Evolutionary conservation across 495 filamentous ascomycete genomes (phyloP).

Genomic region (Aspergillus asperescens): DNA sequence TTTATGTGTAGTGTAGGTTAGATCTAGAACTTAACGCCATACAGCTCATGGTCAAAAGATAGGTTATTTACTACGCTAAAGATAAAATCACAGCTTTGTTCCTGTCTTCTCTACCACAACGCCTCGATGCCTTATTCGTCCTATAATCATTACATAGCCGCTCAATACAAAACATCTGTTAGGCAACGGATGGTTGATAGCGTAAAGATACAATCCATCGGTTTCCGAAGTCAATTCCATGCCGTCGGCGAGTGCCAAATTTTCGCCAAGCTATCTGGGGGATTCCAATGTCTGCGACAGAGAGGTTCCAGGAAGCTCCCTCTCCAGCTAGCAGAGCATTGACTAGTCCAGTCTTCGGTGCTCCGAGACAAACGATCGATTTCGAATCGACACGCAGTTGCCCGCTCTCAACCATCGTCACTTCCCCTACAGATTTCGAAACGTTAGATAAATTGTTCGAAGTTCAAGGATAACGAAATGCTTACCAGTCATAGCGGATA

Average conservation of each 20-base stretch:
- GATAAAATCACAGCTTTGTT: background rate
- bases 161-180: background rate
- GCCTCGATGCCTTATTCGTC: conserved; percentile 5
- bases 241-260: conserved; percentile 69
- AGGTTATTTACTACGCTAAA: background rate
- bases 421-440: conserved; percentile 35
- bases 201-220: conserved; percentile 66
- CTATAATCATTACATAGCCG: conserved; percentile 1
- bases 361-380: conserved; percentile 75
- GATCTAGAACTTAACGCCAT: too few species aligned
- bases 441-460: conserved; percentile 10
- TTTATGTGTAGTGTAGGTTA: too few species aligned
- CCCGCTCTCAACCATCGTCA: conserved; percentile 58
- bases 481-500: conserved; percentile 71
- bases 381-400: conserved; percentile 68
- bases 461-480: conserved; percentile 29
- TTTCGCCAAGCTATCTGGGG: conserved; percentile 78
- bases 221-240: conserved; percentile 79
- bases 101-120: conserved; percentile 7
- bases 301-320: conserved; percentile 59
- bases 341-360: conserved; percentile 76
- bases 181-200: conserved; percentile 26
- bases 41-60: background rate
- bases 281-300: conserved; percentile 82
- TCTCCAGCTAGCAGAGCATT: conserved; percentile 61